Percentiles rank a stretch among this genome's conserved stretches.
These are phyloP conservation scores for Colletotrichum plurivorum DNA, from an alignment of 2,329 filamentous ascomycete genomes.

Conservation along the genomic window DNA sequence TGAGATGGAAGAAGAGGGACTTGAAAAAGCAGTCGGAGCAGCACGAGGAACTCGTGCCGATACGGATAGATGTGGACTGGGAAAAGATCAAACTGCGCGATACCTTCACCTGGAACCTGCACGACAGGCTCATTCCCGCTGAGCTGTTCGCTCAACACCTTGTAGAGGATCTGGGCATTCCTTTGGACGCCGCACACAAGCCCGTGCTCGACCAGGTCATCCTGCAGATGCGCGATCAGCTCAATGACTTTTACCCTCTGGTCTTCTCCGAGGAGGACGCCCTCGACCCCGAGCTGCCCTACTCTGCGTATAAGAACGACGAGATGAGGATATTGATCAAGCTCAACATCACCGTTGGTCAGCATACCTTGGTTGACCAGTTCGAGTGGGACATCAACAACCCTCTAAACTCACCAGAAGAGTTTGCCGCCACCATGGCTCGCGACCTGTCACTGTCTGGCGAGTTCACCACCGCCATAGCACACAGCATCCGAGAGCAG, in stretches of 20 bases:
- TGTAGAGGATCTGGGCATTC: constrained; percentile 88
- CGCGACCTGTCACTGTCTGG: constrained; percentile 91
- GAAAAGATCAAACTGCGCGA: constrained; percentile 96
- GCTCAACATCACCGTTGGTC: constrained; percentile 96
- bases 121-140: constrained; percentile 85
- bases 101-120: constrained; percentile 98
- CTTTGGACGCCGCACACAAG: constrained; percentile 71
- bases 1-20: constrained; percentile 85
- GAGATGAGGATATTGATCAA: constrained; percentile 98
- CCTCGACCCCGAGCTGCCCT: constrained; percentile 89
- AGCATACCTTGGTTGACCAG: constrained; percentile 93
- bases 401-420: constrained; percentile 91
- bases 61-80: constrained; percentile 93
- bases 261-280: constrained; percentile 91
- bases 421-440: constrained; percentile 92
- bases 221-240: constrained; percentile 86
- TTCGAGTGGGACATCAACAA: constrained; percentile 99
- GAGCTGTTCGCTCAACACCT: constrained; percentile 91
- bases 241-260: constrained; percentile 94
- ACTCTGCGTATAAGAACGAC: constrained; percentile 96
- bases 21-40: constrained; percentile 89
- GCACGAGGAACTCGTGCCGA: constrained; percentile 90
- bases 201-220: constrained; percentile 73
- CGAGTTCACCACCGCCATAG: constrained; percentile 97
- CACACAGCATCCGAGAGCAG: constrained; percentile 97